Conservation (phyloP, 2,329 filamentous ascomycete species). For the Xylariaceae sp. region DNA sequence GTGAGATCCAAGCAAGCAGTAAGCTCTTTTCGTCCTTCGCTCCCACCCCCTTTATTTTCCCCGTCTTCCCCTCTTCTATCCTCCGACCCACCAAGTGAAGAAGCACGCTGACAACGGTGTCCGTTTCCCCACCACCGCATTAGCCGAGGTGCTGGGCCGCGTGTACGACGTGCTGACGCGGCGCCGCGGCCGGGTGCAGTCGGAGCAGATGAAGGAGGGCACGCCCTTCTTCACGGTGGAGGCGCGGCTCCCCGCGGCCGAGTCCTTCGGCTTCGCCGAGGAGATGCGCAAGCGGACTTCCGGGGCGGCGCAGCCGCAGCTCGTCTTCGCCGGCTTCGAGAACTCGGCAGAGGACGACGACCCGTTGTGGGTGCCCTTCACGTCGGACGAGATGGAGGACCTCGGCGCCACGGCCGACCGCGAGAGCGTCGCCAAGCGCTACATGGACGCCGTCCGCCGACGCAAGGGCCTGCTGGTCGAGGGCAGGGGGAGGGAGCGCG, state of each 20-base stretch:
- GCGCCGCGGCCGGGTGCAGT: constrained; percentile 79
- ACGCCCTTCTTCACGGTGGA: constrained; percentile 95
- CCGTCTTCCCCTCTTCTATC: not conserved
- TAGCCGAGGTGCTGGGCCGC: constrained; percentile 83
- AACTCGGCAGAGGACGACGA: constrained; percentile 91
- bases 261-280: constrained; percentile 92
- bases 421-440: constrained; percentile 93
- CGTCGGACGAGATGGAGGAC: constrained; percentile 94
- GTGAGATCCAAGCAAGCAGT: constrained; percentile 93
- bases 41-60: not conserved
- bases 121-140: constrained; percentile 13
- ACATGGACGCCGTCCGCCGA: constrained; percentile 82
- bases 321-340: constrained; percentile 90
- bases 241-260: constrained; percentile 80
- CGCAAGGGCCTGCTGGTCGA: constrained; percentile 84
- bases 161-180: constrained; percentile 98
- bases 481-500: constrained; percentile 66
- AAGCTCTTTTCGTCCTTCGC: constrained; percentile 25
- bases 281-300: constrained; percentile 94
- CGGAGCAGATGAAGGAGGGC: constrained; percentile 87
- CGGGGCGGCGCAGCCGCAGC: constrained; percentile 83
- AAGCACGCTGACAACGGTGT: constrained; percentile 10
- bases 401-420: constrained; percentile 85
- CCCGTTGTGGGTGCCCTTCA: constrained; percentile 95
- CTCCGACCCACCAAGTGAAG: not conserved